Evolutionary conservation across 148 eudicot species (phyloP), one percentile per base, ranked within the genome.

Genomic region (Amaranthus cruentus): DNA sequence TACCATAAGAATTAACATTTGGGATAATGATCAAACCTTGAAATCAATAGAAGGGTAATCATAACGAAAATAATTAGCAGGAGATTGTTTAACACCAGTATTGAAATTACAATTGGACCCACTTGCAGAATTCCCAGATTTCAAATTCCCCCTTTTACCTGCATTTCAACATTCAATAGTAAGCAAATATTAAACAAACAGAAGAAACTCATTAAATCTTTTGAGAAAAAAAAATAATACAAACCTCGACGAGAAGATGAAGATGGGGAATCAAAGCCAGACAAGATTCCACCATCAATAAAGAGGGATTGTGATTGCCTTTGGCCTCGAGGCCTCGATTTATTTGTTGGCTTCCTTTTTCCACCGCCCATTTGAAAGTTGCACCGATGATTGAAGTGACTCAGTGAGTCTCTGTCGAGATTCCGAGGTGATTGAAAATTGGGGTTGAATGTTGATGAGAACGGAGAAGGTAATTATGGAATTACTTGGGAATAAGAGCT

Each of bases 281-380:
- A 82, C 66, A 90, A 82, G 9, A 87, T 65, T 46, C 96, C 96
- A 52, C 97, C 96, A 68, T 85, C 85, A 18, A 90, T 81, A 43
- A 90, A 92, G 3, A 92, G 75, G 6, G 88, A 73, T 76, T 73
- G 83, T 21, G 48, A 75, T 48, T 69, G 68, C 9, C 44, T 55
- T 49, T 6, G 75, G 46, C 69, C 80, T 55, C 86, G 75, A 52
- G 70, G 69, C 52, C 76, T 84, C 8, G 84, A 68, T 87, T 83
- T 87, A 47, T 78, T 78, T 13, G 50, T 52, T 7, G 77, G 70
- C 77, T 79, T 80, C 62, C 79, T 72, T 70, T 82, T 81, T 56
- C 92, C 89, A 59, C 90, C 89, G 55, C 80, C 87, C 85, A 84
- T 73, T 66, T 9, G 28, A 50, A 49, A 66, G 43, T 52, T 21